Conservation (phyloP, 2,329 filamentous ascomycete genomes). For the Pseudogymnoascus sp. region DNA sequence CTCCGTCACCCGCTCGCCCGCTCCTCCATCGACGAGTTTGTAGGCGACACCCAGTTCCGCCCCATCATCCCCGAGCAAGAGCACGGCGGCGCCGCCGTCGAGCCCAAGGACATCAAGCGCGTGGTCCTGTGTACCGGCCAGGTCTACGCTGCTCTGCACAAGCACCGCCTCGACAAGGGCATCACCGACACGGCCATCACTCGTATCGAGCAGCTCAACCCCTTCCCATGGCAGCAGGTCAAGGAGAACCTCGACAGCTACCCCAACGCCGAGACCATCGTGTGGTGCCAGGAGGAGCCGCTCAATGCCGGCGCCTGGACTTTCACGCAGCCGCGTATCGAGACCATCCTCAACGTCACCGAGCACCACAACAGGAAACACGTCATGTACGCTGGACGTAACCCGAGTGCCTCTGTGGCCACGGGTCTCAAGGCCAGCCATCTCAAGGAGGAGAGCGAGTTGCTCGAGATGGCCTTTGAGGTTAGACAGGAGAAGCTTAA, state of each 20-base stretch:
- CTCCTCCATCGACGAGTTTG: conserved; percentile 85
- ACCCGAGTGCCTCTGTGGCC: conserved; percentile 87
- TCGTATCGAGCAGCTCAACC: conserved; percentile 93
- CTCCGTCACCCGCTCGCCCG: conserved; percentile 89
- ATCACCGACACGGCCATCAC: conserved; percentile 90
- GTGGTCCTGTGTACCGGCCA: conserved; percentile 93
- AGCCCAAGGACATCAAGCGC: conserved; percentile 80
- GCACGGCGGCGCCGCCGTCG: conserved; percentile 68
- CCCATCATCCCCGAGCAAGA: conserved; percentile 92
- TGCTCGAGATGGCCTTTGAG: conserved; percentile 58
- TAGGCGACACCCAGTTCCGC: conserved; percentile 82
- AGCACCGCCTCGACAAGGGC: conserved; percentile 79
- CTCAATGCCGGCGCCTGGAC: conserved; percentile 96
- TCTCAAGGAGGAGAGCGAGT: conserved; percentile 83
- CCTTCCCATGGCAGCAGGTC: conserved; percentile 96
- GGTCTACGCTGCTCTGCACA: conserved; percentile 82
- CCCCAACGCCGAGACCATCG: conserved; percentile 93
- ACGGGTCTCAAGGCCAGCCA: conserved; percentile 85
- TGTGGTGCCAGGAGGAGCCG: conserved; percentile 96
- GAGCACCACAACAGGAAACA: conserved; percentile 88
- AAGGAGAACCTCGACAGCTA: conserved; percentile 95
- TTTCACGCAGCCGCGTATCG: conserved; percentile 93
- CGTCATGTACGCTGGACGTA: conserved; percentile 93
- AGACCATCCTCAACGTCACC: conserved; percentile 91
- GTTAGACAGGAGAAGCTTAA: conserved; percentile 62